Percentiles rank a stretch among this genome's conserved stretches.
Evolutionary conservation across 148 eudicot genomes (phyloP).

Genomic region (Cornus kousa): DNA sequence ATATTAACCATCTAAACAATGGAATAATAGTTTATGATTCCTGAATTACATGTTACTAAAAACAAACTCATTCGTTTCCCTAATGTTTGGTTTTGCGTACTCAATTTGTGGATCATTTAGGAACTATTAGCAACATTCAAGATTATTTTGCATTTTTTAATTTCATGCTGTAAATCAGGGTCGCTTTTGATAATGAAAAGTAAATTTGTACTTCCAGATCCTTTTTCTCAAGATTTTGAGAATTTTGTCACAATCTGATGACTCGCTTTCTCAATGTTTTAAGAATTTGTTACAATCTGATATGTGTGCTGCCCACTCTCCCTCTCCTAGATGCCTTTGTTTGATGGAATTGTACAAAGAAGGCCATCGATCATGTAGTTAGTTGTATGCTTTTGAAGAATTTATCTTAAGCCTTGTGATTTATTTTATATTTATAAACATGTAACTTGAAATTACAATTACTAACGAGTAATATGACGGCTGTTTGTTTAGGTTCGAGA

Average conservation of each 20-base stretch:
- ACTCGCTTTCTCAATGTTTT: neutral
- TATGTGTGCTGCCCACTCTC: neutral
- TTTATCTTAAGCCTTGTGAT: neutral
- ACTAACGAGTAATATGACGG: conserved; percentile 1
- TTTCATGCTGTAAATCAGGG: neutral
- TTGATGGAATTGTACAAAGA: neutral
- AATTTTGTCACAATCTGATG: neutral
- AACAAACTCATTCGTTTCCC: neutral
- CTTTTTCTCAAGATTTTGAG: too few species aligned
- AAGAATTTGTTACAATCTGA: neutral
- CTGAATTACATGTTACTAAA: neutral
- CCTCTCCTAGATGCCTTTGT: neutral
- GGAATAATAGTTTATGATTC: neutral
- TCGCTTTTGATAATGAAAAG: neutral
- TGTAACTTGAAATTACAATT: conserved; percentile 3
- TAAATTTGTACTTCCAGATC: too few species aligned
- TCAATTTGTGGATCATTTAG: neutral
- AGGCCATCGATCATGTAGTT: neutral
- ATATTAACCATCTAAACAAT: neutral
- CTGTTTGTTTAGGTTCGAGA: conserved; percentile 62
- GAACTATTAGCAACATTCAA: neutral
- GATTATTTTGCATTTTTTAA: neutral
- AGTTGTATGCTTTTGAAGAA: neutral
- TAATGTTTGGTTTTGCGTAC: neutral
- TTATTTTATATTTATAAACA: neutral